Base-by-base conservation (phyloP, 2,329 filamentous ascomycete genomes). In the Fusarium proliferatum region DNA sequence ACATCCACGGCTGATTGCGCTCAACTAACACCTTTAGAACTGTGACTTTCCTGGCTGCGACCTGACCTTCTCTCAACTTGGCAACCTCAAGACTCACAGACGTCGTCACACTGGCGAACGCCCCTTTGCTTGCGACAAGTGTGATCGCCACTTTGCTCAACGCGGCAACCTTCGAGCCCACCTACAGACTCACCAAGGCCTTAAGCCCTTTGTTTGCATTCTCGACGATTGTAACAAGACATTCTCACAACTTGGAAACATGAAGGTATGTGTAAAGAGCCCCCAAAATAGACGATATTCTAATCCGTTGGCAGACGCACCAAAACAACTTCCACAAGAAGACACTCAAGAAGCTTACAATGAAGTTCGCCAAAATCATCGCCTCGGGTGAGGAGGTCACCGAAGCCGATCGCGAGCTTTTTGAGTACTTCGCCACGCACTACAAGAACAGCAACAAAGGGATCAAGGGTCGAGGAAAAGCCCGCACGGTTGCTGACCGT, bases 401-500 rank as follows among this genome's bases (percentile, higher is more conserved):
- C 0, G 87, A 91, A 42, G 82, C 84, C 9, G 94, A 98, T 77
- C 91, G 89, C 69, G 92, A 94, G 67, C 86, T 98, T 57, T 94
- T 93, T 86, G 89, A 93, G 75, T 97, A 97, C 84, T 96, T 98
- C 80, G 89, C 91, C 8, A 88, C 88, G 2, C 87, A 97, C n/a
- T 98, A 97, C 88, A 97, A 97, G 86, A 97, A 98, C 84, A 95
- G 93, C 84, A 98, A 98, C 88, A 97, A 97, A 82, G 96, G 96
- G 3, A 98, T 98, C 86, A 98, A 98, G 83, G 96, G 96, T 16
- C 91, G 96, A 51, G 96, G 96, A 48, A 96, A 96, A 80, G 93
- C 95, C 76, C 88, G 94, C 64, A 91, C 90, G 65, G 92, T 95
- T 61, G 78, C 79, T 13, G 78, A 77, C 26, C 74, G 78, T 33